phyloP scores from a whole-genome alignment of 495 filamentous ascomycete species.

The Lasiosphaeria hispida region DNA sequence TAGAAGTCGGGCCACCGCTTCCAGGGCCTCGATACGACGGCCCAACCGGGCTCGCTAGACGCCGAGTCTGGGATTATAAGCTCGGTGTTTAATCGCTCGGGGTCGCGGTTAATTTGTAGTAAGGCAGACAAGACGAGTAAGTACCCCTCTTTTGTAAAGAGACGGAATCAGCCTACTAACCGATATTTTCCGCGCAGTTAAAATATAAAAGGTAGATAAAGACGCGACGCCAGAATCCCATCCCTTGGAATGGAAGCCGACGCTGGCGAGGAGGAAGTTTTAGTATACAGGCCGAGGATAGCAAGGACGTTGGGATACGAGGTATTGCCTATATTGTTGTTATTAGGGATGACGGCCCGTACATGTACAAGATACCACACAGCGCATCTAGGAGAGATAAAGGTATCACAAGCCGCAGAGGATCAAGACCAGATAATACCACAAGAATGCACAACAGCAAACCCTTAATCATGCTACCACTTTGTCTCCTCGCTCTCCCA shows the following conservation, averaged over 20 bases:
- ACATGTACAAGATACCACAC: background rate
- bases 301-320: background rate
- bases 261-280: constrained; percentile 54
- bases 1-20: constrained; percentile 96
- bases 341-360: background rate
- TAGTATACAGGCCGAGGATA: background rate
- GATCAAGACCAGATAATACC: constrained; percentile 1
- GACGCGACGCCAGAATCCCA: constrained; percentile 87
- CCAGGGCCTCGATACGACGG: constrained; percentile 82
- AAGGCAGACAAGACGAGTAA: constrained; percentile 92
- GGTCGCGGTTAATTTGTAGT: constrained; percentile 83
- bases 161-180: background rate
- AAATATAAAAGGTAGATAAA: constrained; percentile 93
- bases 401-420: background rate
- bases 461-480: background rate
- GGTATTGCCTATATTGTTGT: no score
- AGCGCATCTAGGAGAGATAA: background rate
- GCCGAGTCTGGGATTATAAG: constrained; percentile 94
- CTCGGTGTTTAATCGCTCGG: constrained; percentile 85
- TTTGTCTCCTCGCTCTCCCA: background rate
- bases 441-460: constrained; percentile 2
- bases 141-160: constrained; percentile 20
- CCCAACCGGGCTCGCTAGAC: constrained; percentile 90
- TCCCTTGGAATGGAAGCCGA: constrained; percentile 91
- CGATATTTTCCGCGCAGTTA: constrained; percentile 52